Evolutionary conservation across 331 rosid species (phyloP), one percentile per base, ranked within the genome.

Genomic region (Malus hybrid): DNA sequence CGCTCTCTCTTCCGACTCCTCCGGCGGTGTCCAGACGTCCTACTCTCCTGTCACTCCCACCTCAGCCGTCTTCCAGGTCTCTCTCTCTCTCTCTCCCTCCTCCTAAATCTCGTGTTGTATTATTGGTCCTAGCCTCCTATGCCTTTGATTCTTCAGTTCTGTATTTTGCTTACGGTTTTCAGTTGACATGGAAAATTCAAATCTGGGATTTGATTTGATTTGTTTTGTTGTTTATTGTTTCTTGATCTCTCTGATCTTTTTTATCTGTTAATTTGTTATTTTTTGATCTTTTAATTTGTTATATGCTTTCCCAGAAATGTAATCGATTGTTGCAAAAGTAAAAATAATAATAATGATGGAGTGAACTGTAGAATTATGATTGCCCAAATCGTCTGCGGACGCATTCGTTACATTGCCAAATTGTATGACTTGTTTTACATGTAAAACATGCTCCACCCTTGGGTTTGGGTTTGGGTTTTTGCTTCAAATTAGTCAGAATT

Each of bases 31-130:
- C 30, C 97, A 86, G 84, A 84, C 92, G 61, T 90, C 99, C 42
- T 94, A 79, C 89, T 90, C 99, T 57, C 10, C 18, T 26, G 68
- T 92, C 24, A 48, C 86, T 26, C 97, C 99, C 3, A 1, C 81
- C 44, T 90, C 99, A 29, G 97, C 87, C 3, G 91, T 94, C 63
- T 94, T 88, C 70, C 93, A 87, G 96, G 99, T 94, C 65, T 55
- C 18, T 48, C 5, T 32, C 50, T 13, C 5, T 18, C 6, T 12
- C 48, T 92, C 68, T 58, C 18, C 42, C 5, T 30, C 52, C 8
- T 3, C 14, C 6, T 15, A 48, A 26, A 12, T 26, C 34, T 24
- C 34, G 66, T 13, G 3, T 28, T 61, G 5, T 57, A 20, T n/a
- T 57, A 6, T 53, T 53, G 22, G 0, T 53, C 58, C 9, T 56